Conservation (phyloP, 139 green algal genomes). For the Picochlorum sp. region DNA sequence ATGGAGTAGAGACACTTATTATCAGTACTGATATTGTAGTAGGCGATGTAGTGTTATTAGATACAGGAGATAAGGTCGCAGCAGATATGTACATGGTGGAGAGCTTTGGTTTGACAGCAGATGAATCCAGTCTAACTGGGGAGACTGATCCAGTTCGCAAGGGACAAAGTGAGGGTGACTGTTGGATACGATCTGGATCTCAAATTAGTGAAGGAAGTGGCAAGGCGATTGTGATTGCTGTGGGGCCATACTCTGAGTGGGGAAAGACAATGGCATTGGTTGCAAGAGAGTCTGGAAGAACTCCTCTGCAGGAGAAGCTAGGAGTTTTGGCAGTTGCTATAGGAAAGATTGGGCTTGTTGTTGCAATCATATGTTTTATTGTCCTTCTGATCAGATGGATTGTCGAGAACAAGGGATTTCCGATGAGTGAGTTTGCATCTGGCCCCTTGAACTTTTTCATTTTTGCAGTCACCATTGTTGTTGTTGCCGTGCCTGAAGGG, state of each 20-base stretch:
- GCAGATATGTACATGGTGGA: slow-evolving; percentile 51
- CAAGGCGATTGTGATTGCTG: slow-evolving; percentile 60
- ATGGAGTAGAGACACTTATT: slow-evolving; percentile 46
- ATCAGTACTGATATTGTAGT: slow-evolving; percentile 78
- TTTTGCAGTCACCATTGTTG: slow-evolving; percentile 90
- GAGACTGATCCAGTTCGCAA: slow-evolving; percentile 89
- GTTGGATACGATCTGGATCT: slow-evolving; percentile 75
- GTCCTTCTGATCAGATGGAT: slow-evolving; percentile 84
- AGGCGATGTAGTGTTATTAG: slow-evolving; percentile 84
- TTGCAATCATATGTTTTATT: slow-evolving; percentile 83
- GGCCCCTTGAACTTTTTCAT: slow-evolving; percentile 88
- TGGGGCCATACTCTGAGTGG: slow-evolving; percentile 79
- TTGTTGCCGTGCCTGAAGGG: slow-evolving; percentile 82
- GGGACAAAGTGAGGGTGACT: slow-evolving; percentile 41
- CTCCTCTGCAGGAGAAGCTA: slow-evolving; percentile 90
- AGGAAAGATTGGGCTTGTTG: slow-evolving; percentile 85
- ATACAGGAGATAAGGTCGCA: slow-evolving; percentile 79
- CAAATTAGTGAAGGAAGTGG: slow-evolving; percentile 81
- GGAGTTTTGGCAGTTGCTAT: slow-evolving; percentile 77
- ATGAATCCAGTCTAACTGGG: slow-evolving; percentile 91
- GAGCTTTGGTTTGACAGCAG: slow-evolving; percentile 61
- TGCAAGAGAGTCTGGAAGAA: slow-evolving; percentile 61
- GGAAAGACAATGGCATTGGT: slow-evolving; percentile 83
- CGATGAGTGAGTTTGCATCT: slow-evolving; percentile 62
- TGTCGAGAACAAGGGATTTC: slow-evolving; percentile 69